Conservation (phyloP, 23 red algal species). For the Pyropia yezoensis region DNA sequence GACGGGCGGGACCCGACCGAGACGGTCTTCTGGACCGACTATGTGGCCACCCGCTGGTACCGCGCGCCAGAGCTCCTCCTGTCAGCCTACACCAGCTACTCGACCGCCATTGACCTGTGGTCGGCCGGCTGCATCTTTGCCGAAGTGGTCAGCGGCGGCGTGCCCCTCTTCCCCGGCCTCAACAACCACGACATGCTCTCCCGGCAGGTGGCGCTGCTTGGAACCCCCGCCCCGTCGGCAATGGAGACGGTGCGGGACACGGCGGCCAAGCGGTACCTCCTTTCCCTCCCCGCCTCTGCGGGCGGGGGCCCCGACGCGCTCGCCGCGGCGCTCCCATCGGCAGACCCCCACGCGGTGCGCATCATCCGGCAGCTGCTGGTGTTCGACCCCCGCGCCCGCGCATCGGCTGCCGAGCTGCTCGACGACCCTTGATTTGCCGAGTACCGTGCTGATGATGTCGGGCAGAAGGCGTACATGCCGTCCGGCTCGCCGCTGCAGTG, state of each 20-base stretch:
- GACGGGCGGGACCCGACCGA: conserved; percentile 31
- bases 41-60: conserved; percentile 87
- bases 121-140: conserved; percentile 94
- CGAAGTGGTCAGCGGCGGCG: conserved; percentile 71
- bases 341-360: conserved; percentile 49
- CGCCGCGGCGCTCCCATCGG: conserved; percentile 24
- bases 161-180: conserved; percentile 79
- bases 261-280: conserved; percentile 44
- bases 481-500: conserved; percentile 41
- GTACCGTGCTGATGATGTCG: conserved; percentile 27
- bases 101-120: conserved; percentile 78
- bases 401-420: conserved; percentile 58
- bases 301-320: conserved; percentile 9
- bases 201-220: conserved; percentile 66
- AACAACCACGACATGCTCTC: conserved; percentile 75
- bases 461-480: not conserved
- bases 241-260: conserved; percentile 48
- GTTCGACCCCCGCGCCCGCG: conserved; percentile 74
- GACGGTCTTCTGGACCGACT: conserved; percentile 73
- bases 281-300: conserved; percentile 36
- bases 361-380: conserved; percentile 64
- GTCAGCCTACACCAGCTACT: conserved; percentile 57
- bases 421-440: conserved; percentile 86
- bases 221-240: conserved; percentile 51
- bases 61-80: conserved; percentile 78